Evolutionary conservation across 176 grass and related monocot genomes (phyloP).

Genomic region (Phoenix dactylifera): DNA sequence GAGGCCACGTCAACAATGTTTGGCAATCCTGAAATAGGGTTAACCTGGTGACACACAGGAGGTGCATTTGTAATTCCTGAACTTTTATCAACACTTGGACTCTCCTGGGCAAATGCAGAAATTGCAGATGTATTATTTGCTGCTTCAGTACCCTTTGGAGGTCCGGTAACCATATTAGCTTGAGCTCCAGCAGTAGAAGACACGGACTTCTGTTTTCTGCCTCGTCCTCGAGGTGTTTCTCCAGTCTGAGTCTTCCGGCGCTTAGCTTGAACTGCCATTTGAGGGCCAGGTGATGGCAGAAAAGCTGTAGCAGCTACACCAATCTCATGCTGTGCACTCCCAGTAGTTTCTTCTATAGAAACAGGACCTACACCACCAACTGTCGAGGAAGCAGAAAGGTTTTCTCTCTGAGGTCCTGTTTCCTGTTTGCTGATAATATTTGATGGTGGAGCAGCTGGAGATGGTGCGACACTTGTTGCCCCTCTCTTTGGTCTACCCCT

Average conservation of each 20-base stretch:
- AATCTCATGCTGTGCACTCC: slow-evolving; percentile 8
- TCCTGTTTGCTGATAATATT: slow-evolving; percentile 35
- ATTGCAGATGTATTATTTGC: slow-evolving; percentile 20
- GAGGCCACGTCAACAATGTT: slow-evolving; percentile 25
- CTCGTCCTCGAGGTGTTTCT: slow-evolving; percentile 57
- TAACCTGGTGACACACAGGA: slow-evolving; percentile 14
- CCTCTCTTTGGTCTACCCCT: slow-evolving; percentile 85
- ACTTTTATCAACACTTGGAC: neutral
- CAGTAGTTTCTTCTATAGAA: slow-evolving; percentile 19
- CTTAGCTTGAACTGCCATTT: slow-evolving; percentile 26
- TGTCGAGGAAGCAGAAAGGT: neutral
- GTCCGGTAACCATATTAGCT: slow-evolving; percentile 23
- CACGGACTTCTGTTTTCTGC: slow-evolving; percentile 51
- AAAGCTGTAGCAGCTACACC: slow-evolving; percentile 11
- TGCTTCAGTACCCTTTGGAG: slow-evolving; percentile 24
- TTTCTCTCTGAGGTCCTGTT: slow-evolving; percentile 14
- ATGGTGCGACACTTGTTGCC: slow-evolving; percentile 14
- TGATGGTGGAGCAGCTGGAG: slow-evolving; percentile 25
- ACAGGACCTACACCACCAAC: slow-evolving; percentile 16
- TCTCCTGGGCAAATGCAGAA: slow-evolving; percentile 32
- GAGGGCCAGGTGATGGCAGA: slow-evolving; percentile 12
- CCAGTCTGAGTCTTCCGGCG: slow-evolving; percentile 40
- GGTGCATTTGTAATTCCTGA: slow-evolving; percentile 8
- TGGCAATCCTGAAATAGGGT: slow-evolving; percentile 17
- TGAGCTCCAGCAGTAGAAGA: slow-evolving; percentile 20